Percentiles rank a stretch among this genome's conserved stretches.
phyloP scores from a whole-genome alignment of 1,284 basidiomycete genomes.

The Leccinum angustisporum region DNA sequence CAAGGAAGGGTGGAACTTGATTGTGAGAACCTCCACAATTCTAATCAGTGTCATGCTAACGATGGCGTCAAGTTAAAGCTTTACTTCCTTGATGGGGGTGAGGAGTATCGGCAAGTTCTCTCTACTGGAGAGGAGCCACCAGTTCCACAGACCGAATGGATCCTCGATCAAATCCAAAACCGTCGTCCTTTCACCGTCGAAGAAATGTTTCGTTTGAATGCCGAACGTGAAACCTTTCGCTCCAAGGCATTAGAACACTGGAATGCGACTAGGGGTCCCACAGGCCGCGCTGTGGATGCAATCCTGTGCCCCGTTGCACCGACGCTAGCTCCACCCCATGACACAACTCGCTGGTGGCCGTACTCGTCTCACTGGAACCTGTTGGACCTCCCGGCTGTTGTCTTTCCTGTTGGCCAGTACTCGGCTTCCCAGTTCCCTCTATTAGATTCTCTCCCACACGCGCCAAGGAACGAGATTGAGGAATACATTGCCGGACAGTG shows the following conservation, averaged over 20 bases:
- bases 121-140: slow-evolving; percentile 37
- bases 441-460: slow-evolving; percentile 3
- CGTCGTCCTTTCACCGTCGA: slow-evolving; percentile 38
- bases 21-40: slow-evolving; percentile 36
- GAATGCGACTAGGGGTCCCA: slow-evolving; percentile 46
- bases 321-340: slow-evolving; percentile 51
- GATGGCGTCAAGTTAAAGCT: slow-evolving; percentile 38
- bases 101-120: slow-evolving; percentile 45
- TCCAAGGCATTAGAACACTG: slow-evolving; percentile 48
- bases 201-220: slow-evolving; percentile 45
- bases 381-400: slow-evolving; percentile 51
- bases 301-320: slow-evolving; percentile 55
- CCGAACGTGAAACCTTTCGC: slow-evolving; percentile 46
- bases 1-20: slow-evolving; percentile 48
- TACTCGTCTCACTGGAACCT: slow-evolving; percentile 61
- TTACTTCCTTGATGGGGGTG: slow-evolving; percentile 51
- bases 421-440: slow-evolving; percentile 10
- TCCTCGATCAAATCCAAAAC: slow-evolving; percentile 41
- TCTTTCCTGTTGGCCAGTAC: slow-evolving; percentile 47
- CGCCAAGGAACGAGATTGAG: slow-evolving; percentile 42
- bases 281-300: slow-evolving; percentile 54
- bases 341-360: slow-evolving; percentile 50
- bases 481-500: slow-evolving; percentile 42
- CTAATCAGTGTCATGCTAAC: slow-evolving; percentile 11
- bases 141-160: slow-evolving; percentile 50